Base-by-base conservation (phyloP, 139 green algal genomes). In the Desmodesmus armatus region DNA sequence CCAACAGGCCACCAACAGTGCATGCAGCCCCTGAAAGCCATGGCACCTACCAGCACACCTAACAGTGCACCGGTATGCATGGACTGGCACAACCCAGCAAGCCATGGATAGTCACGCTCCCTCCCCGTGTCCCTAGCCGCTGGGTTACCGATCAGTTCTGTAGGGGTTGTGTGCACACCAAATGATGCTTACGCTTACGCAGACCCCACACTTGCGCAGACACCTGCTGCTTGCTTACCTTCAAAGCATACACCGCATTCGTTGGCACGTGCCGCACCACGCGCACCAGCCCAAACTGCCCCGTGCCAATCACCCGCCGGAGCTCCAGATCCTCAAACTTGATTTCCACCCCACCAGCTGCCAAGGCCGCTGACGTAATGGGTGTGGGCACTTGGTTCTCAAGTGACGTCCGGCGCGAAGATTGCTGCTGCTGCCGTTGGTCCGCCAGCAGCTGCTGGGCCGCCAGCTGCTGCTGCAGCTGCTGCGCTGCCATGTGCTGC, bases 221-320 rank as follows among this genome's bases (percentile, higher is more conserved):
- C n/a, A n/a, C n/a, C n/a, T n/a, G n/a, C n/a, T n/a, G n/a, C n/a
- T n/a, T n/a, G n/a, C n/a, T n/a, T 21, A 78, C 73, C 90, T 96
- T 96, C 21, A 96, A 83, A 0, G 93, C 93, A 73, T 92, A 96
- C n/a, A 92, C 88, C 58, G 93, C 82, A 41, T 90, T 89, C 13
- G 92, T 95, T 49, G 84, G 85, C 29, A 84, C 89, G 72, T 95
- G 92, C 29, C 88, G 88, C 74, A 96, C 94, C 31, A 96, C 83
- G 6, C 94, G 86, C 37, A 96, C 94, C 47, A 91, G 75, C 2
- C 94, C 94, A 88, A 95, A 96, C 85, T 96, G 92, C 0, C 94
- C 94, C 0, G 91, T 94, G 74, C 94, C 94, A 23, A 96, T 88
- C 35, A 96, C 90, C 17, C 94, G 85, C 53, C 93, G 88, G 53